Evolutionary conservation across 257 asterid species (phyloP).

Genomic region (Salvia splendens): DNA sequence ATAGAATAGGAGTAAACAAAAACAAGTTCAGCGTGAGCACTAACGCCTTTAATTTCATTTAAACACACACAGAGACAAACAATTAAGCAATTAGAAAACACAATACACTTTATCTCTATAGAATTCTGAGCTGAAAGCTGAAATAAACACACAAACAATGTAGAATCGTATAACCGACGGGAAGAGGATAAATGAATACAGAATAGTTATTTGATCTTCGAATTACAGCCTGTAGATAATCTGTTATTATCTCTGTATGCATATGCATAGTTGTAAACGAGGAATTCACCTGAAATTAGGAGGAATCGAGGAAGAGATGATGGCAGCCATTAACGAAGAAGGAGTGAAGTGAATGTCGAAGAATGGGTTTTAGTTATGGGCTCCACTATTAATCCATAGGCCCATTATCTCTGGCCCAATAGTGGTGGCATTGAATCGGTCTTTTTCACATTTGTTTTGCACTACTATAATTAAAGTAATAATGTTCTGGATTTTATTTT

Average conservation of each 20-base stretch:
- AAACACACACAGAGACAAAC: neutral
- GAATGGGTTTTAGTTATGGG: conserved; percentile 20
- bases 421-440: neutral
- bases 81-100: neutral
- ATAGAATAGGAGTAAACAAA: neutral
- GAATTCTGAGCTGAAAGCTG: neutral
- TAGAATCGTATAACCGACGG: neutral
- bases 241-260: neutral
- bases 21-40: neutral
- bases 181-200: neutral
- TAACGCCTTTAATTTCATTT: conserved; percentile 3
- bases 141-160: conserved; percentile 3
- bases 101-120: neutral
- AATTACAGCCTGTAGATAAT: conserved; percentile 9
- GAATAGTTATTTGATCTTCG: conserved; percentile 16
- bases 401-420: conserved; percentile 14
- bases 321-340: conserved; percentile 42
- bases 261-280: neutral
- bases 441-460: no score
- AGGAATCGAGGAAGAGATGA: conserved; percentile 34
- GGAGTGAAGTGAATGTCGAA: neutral
- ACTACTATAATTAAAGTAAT: no score
- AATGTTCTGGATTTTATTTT: no score
- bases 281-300: conserved; percentile 37
- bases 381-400: neutral